These are phyloP conservation scores for Plantago lanceolata DNA, from an alignment of 305 asterid species.

Conservation along the genomic window DNA sequence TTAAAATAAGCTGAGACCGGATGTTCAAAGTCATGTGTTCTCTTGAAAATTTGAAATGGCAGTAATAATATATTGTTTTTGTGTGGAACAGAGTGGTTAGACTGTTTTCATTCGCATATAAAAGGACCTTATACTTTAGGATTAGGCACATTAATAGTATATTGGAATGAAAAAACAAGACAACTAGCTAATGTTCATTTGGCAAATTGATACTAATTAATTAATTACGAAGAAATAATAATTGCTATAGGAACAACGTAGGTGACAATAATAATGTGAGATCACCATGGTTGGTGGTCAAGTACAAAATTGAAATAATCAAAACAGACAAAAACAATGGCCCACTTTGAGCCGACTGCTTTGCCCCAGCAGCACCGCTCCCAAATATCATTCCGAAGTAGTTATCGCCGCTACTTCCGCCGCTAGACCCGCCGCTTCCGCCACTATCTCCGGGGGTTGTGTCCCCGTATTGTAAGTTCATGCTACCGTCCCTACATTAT, in stretches of 20 bases:
- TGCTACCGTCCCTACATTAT: constrained; percentile 31
- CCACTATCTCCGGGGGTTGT: constrained; percentile 3
- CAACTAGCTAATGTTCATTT: no score
- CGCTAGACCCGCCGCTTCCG: constrained; percentile 29
- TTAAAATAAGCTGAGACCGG: no score
- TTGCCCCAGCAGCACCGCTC: background rate
- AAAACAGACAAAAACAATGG: constrained; percentile 27
- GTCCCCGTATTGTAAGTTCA: constrained; percentile 32
- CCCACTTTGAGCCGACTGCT: constrained; percentile 14
- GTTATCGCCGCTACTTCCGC: constrained; percentile 9
- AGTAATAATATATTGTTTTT: no score
- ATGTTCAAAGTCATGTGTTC: no score
- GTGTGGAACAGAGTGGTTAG: no score
- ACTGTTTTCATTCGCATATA: no score
- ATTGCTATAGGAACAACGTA: background rate
- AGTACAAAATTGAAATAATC: constrained; percentile 27
- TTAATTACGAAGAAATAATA: background rate
- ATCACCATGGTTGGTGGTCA: constrained; percentile 18
- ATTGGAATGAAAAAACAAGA: no score
- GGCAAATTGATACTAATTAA: background rate
- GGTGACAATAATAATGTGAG: background rate
- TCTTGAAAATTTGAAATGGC: no score
- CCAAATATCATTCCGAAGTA: constrained; percentile 22
- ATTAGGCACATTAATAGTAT: no score
- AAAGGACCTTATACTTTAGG: no score